Base-by-base conservation (phyloP, 1,284 basidiomycete species). In the Polyporus tsugae region DNA sequence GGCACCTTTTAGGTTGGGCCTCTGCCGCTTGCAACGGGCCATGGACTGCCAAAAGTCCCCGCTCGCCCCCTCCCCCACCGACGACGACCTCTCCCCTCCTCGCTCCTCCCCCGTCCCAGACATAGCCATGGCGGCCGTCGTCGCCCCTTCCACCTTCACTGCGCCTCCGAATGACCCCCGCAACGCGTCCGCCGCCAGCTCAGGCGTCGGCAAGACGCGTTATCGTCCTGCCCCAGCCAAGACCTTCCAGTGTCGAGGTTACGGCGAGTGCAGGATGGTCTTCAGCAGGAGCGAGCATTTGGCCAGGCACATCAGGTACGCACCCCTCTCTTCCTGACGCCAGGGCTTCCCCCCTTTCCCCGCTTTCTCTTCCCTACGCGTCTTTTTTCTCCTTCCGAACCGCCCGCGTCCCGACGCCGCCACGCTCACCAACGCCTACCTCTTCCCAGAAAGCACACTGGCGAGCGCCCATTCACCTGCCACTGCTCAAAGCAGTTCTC, bases 401-500 rank as follows among this genome's bases (percentile, higher is more conserved):
- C 61, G 64, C 64, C 33, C 68, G 52, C 69, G 72, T 68, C 73
- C 75, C 72, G 67, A 65, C 72, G 68, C 65, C 63, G 67, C 62
- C 68, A 67, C 64, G 67, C 63, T 70, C 69, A 66, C 49, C 60
- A 53, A 29, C 66, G n/a, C 63, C 57, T 65, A 38, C 52, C 10
- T 49, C 49, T 61, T 29, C 39, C 1, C 81, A 97, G 96, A 74
- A 98, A 98, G 87, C 97, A 98, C 80, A 98, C 97, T 19, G 97
- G 97, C 70, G 97, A 98, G 79, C 89, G 96, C 6, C 97, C 97
- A 5, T 98, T 98, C 82, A 89, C 90, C 60, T 99, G 97, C 79
- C 96, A 98, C 78, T 99, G 97, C 83, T 89, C 91, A 36, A 97
- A 98, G 79, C 92, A 97, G 69, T 98, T 99, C 78, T 97, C 95